Conservation (phyloP, 2,329 filamentous ascomycete species). For the Phialophora verrucosa region DNA sequence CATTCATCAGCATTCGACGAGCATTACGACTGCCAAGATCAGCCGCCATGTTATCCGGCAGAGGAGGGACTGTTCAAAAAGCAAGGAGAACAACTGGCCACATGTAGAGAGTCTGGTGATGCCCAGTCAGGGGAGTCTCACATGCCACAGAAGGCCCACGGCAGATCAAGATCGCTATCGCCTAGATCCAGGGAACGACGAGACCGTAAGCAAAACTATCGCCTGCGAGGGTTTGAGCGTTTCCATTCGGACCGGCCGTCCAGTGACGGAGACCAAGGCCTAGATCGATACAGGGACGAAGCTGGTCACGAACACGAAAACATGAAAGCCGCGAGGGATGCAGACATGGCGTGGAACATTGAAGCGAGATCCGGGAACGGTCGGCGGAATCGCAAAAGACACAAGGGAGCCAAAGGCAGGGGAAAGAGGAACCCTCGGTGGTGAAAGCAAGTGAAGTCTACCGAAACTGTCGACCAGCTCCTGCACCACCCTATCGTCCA, state of each 20-base stretch:
- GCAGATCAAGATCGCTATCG: conserved; percentile 8
- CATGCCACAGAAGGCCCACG: not conserved
- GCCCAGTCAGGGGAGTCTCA: not conserved
- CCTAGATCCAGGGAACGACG: not conserved
- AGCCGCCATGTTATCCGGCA: not conserved
- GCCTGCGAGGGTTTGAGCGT: not conserved
- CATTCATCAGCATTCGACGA: not conserved
- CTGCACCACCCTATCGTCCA: not conserved
- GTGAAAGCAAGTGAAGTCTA: not conserved
- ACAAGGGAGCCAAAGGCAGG: conserved; percentile 1
- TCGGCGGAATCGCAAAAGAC: not conserved
- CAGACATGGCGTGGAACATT: not conserved
- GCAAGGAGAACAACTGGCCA: conserved; percentile 14
- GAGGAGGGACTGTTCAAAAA: not conserved
- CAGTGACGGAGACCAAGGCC: not conserved
- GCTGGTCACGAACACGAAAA: not conserved
- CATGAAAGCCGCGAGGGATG: not conserved
- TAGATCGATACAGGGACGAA: not conserved
- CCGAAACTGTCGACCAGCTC: too few relatives aligned
- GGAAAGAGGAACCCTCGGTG: conserved; percentile 10
- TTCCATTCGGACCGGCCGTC: not conserved
- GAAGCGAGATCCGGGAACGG: not conserved
- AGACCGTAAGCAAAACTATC: not conserved
- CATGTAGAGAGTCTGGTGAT: not conserved
- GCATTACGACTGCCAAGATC: not conserved